A percentile compares a stretch with the other conserved stretches of the same genome.
Evolutionary conservation across 2,329 filamentous ascomycete species (phyloP).

Genomic region (Colletotrichum trifolii): DNA sequence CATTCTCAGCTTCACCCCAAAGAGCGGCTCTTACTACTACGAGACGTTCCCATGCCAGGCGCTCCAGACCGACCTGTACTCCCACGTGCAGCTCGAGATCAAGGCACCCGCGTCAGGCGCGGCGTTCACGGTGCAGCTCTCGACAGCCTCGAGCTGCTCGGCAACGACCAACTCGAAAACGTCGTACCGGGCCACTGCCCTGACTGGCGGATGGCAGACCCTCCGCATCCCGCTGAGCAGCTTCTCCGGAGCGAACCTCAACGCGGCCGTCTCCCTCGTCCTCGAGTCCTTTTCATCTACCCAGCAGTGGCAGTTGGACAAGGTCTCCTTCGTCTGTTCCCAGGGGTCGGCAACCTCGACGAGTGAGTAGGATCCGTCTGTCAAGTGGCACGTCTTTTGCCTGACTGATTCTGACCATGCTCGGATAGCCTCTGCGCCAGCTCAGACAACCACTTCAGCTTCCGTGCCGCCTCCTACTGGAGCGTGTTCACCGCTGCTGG

Average conservation of each 20-base stretch:
- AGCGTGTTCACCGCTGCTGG: slow-evolving; percentile 55
- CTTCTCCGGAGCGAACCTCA: slow-evolving; percentile 61
- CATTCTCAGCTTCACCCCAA: slow-evolving; percentile 62
- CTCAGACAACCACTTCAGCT: slow-evolving; percentile 14
- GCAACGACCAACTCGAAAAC: slow-evolving; percentile 54
- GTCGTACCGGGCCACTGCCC: slow-evolving; percentile 54
- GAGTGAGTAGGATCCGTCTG: slow-evolving; percentile 29
- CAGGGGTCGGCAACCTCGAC: slow-evolving; percentile 30
- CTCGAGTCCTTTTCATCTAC: slow-evolving; percentile 50
- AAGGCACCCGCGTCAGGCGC: slow-evolving; percentile 40
- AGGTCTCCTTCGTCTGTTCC: slow-evolving; percentile 57
- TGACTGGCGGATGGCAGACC: slow-evolving; percentile 62
- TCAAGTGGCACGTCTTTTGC: not conserved
- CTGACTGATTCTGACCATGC: slow-evolving; percentile 7
- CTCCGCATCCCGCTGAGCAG: slow-evolving; percentile 61
- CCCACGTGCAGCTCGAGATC: slow-evolving; percentile 50
- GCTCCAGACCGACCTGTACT: slow-evolving; percentile 57
- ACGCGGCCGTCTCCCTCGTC: slow-evolving; percentile 59
- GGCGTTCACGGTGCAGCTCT: slow-evolving; percentile 50
- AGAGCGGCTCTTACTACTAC: slow-evolving; percentile 62
- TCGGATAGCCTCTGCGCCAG: slow-evolving; percentile 9
- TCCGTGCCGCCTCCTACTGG: too few species aligned
- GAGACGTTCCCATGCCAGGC: slow-evolving; percentile 61
- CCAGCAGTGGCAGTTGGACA: slow-evolving; percentile 56
- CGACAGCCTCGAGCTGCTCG: slow-evolving; percentile 52